Conservation (phyloP, 2,329 filamentous ascomycete genomes). For the Hortaea werneckii region DNA sequence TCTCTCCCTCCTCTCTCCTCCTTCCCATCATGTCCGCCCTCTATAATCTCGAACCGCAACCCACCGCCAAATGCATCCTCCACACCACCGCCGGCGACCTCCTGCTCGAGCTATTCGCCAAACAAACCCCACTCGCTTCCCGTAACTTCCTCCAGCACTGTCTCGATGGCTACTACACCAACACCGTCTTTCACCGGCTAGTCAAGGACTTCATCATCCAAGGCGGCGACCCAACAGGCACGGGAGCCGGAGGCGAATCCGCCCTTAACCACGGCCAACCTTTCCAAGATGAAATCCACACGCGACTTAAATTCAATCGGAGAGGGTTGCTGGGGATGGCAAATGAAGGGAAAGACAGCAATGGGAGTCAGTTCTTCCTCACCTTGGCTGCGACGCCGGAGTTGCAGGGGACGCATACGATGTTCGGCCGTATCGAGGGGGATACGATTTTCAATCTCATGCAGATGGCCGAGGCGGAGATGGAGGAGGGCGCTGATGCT, state of each 20-base stretch:
- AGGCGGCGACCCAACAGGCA: conserved; percentile 88
- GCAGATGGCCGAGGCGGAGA: conserved; percentile 83
- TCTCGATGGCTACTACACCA: conserved; percentile 89
- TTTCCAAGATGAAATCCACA: conserved; percentile 86
- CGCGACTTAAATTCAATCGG: conserved; percentile 82
- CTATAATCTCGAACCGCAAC: conserved; percentile 90
- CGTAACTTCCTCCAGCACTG: conserved; percentile 95
- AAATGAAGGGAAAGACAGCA: conserved; percentile 71
- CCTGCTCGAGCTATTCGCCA: conserved; percentile 85
- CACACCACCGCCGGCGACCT: conserved; percentile 86
- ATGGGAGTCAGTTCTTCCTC: conserved; percentile 96
- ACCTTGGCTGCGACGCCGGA: conserved; percentile 76
- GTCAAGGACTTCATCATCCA: conserved; percentile 89
- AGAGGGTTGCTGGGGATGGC: conserved; percentile 92
- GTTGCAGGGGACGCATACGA: conserved; percentile 77
- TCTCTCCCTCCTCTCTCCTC: too few species aligned
- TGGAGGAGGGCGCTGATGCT: conserved; percentile 56
- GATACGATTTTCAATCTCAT: conserved; percentile 94
- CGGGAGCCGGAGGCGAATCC: conserved; percentile 80
- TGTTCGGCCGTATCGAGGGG: conserved; percentile 85
- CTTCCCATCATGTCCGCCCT: conserved; percentile 63
- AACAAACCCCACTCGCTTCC: conserved; percentile 81
- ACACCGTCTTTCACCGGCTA: conserved; percentile 87
- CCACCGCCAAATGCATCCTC: conserved; percentile 82
- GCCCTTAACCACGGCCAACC: conserved; percentile 80